Percentiles rank a stretch among this genome's conserved stretches.
These are phyloP conservation scores for Apiospora aurea DNA, from an alignment of 2,329 filamentous ascomycete species.

Conservation along the genomic window DNA sequence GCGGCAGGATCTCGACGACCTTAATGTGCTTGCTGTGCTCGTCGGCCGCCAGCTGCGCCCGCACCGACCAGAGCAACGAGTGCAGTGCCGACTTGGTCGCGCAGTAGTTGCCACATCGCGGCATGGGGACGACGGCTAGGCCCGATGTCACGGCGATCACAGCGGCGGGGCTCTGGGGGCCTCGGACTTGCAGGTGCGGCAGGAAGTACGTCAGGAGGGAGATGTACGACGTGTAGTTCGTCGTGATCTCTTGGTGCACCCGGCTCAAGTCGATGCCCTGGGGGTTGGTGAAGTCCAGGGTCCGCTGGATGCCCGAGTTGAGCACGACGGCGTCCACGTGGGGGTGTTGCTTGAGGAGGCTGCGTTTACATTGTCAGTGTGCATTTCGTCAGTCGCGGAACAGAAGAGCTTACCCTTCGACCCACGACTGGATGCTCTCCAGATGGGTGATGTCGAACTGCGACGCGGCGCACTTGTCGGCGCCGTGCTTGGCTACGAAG, in stretches of 20 bases:
- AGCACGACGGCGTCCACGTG: conserved; percentile 54
- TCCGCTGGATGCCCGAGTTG: conserved; percentile 62
- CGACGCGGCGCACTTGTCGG: conserved; percentile 47
- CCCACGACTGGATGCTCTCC: conserved; percentile 49
- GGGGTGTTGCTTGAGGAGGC: conserved; percentile 44
- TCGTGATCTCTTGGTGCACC: conserved; percentile 52
- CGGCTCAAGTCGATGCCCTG: conserved; percentile 42
- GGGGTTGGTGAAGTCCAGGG: conserved; percentile 55
- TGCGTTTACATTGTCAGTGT: conserved; percentile 28
- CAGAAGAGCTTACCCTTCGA: conserved; percentile 41
- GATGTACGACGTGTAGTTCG: conserved; percentile 56
- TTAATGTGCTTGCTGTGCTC: conserved; percentile 39
- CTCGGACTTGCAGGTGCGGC: conserved; percentile 47
- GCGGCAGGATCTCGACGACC: conserved; percentile 58
- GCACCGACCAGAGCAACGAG: conserved; percentile 51
- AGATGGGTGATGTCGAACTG: conserved; percentile 54
- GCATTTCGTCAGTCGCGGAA: too few species aligned
- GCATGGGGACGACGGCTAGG: conserved; percentile 55
- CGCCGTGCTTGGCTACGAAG: conserved; percentile 56
- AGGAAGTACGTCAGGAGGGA: conserved; percentile 54
- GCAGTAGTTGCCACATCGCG: conserved; percentile 57
- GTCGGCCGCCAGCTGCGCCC: conserved; percentile 48
- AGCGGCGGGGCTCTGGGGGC: conserved; percentile 32
- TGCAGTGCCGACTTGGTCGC: conserved; percentile 62
- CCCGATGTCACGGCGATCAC: conserved; percentile 49